Evolutionary conservation across 2,329 filamentous ascomycete species (phyloP).

Genomic region (Fusarium sp.): DNA sequence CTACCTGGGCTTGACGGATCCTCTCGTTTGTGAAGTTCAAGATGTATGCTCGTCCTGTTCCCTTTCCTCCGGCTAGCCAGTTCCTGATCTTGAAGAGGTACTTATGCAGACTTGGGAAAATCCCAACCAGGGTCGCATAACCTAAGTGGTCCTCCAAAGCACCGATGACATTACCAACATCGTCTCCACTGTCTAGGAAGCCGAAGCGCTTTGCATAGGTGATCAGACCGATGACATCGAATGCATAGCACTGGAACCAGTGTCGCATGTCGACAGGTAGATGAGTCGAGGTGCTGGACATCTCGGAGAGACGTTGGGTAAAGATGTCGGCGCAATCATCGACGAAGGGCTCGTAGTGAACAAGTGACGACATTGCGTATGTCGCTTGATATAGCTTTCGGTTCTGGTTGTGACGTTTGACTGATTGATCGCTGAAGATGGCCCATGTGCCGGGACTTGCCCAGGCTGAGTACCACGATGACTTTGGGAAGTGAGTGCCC

Average conservation of each 20-base stretch:
- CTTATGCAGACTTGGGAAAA: conserved; percentile 4
- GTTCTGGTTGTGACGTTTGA: background rate
- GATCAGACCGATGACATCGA: conserved; percentile 26
- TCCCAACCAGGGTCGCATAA: background rate
- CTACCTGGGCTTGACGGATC: background rate
- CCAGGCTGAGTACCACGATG: conserved; percentile 14
- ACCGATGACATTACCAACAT: conserved; percentile 12
- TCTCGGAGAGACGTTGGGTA: background rate
- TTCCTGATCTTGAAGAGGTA: conserved; percentile 4
- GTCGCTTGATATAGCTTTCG: conserved; percentile 20
- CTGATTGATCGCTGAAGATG: conserved; percentile 10
- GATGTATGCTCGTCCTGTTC: conserved; percentile 13
- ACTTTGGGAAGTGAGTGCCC: conserved; percentile 19
- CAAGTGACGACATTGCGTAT: conserved; percentile 28
- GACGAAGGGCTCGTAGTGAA: conserved; percentile 19
- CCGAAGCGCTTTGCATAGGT: conserved; percentile 26
- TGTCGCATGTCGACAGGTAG: conserved; percentile 6
- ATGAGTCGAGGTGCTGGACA: background rate
- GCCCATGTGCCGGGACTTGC: background rate
- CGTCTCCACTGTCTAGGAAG: conserved; percentile 18
- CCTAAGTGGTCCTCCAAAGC: conserved; percentile 12
- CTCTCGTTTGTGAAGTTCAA: conserved; percentile 19
- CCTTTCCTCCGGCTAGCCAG: conserved; percentile 1
- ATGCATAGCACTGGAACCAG: conserved; percentile 32
- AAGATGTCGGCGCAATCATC: conserved; percentile 26